Evolutionary conservation across 2,329 filamentous ascomycete species (phyloP), one percentile per base, ranked within the genome.

Genomic region (Balansia obtecta): DNA sequence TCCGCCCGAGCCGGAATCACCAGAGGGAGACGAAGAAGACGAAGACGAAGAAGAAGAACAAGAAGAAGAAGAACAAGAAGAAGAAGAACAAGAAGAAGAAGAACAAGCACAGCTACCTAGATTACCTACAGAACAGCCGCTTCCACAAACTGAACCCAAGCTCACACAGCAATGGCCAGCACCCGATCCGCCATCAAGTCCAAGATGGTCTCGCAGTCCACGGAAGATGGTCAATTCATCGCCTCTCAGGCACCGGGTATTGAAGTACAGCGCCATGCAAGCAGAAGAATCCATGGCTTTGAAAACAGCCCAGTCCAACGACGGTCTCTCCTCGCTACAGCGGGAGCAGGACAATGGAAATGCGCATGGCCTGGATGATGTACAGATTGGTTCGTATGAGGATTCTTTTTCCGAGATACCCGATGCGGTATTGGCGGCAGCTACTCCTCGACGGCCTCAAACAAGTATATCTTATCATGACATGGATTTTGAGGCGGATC

Each of bases 321-420:
- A 45, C 4, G 11, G 27, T 18, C 30, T 42, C 12, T 45, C 37
- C 38, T 50, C 52, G 40, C 52, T 54, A 16, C 15, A 45, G 39
- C n/a, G 43, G 15, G 46, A 45, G 10, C 50, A 44, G 18, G 41
- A 46, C 33, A 51, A 15, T 46, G 32, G 43, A 45, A 46, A 34
- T 37, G 50, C 58, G 32, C 53, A 43, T 5, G 45, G 39, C 10
- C 48, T 55, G 0, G 59, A 58, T 2, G 57, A 62, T 1, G 61
- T 66, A 2, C 63, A 68, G 20, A 59, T 63, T 2, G 63, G 61
- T 39, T 46, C 61, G 30, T 75, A 77, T 43, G 73, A 79, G 1
- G 76, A 80, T 54, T 77, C 75, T 0, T 80, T 80, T 55, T 80
- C 76, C 0, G 74, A 77, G 48, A 76, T 80, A 15, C 75, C 77